These are phyloP conservation scores for Kondoa subrosea DNA, from an alignment of 768 basidiomycete species.

Conservation along the genomic window DNA sequence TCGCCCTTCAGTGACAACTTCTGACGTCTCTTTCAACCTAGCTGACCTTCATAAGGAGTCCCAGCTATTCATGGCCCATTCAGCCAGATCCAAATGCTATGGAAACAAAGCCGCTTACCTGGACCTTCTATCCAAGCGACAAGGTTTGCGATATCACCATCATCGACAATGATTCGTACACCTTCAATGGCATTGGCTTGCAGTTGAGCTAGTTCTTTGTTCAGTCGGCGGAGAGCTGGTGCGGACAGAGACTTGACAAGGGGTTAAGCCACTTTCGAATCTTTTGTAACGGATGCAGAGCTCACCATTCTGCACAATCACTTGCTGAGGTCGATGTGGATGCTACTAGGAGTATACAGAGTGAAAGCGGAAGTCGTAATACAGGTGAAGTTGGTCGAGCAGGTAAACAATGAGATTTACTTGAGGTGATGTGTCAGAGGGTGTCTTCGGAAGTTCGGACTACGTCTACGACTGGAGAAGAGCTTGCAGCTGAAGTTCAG, in stretches of 20 bases:
- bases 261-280: too few relatives aligned
- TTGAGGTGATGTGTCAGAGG: too few relatives aligned
- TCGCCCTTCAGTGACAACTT: neutral
- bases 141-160: slow-evolving; percentile 11
- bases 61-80: slow-evolving; percentile 38
- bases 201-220: slow-evolving; percentile 11
- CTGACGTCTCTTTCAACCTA: neutral
- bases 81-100: slow-evolving; percentile 1
- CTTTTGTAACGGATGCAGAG: too few relatives aligned
- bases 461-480: too few relatives aligned
- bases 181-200: slow-evolving; percentile 16
- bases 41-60: slow-evolving; percentile 45
- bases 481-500: too few relatives aligned
- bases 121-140: slow-evolving; percentile 16
- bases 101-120: neutral
- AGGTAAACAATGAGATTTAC: too few relatives aligned
- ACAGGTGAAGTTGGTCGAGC: too few relatives aligned
- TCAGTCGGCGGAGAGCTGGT: slow-evolving; percentile 6
- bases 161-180: slow-evolving; percentile 12
- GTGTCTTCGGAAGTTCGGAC: too few relatives aligned
- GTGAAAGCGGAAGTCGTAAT: too few relatives aligned
- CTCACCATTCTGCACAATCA: too few relatives aligned
- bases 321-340: too few relatives aligned
- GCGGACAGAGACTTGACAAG: slow-evolving; percentile 8
- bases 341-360: too few relatives aligned